phyloP scores from a whole-genome alignment of 2,329 filamentous ascomycete species.

The Venturia nashicola region DNA sequence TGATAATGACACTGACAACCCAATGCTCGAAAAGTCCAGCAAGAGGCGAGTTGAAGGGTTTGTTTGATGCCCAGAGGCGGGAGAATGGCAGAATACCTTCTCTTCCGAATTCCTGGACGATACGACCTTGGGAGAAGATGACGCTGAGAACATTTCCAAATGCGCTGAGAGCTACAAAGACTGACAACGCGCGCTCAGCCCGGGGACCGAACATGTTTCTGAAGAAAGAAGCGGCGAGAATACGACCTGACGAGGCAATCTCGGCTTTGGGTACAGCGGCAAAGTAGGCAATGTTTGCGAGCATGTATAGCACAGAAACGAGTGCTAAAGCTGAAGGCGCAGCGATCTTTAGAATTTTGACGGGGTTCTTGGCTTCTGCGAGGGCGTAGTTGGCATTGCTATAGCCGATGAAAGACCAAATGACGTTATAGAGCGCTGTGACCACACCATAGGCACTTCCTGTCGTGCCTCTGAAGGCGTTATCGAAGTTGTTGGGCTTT shows the following conservation, averaged over 20 bases:
- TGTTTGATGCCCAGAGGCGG: constrained; percentile 53
- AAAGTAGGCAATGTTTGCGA: constrained; percentile 12
- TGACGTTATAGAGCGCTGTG: constrained; percentile 43
- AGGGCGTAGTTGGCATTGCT: constrained; percentile 52
- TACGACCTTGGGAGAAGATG: constrained; percentile 45
- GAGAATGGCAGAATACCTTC: constrained; percentile 57
- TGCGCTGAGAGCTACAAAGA: constrained; percentile 48
- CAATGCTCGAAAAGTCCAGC: constrained; percentile 51
- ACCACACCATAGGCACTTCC: not conserved
- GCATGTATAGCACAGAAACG: constrained; percentile 2
- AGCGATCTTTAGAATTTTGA: constrained; percentile 41
- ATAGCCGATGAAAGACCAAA: constrained; percentile 54
- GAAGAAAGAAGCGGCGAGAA: constrained; percentile 11
- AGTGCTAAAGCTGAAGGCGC: constrained; percentile 42
- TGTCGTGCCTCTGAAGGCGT: constrained; percentile 41
- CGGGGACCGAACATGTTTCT: constrained; percentile 7
- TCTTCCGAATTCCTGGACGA: constrained; percentile 56
- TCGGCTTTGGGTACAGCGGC: constrained; percentile 11
- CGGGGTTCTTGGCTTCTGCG: constrained; percentile 43
- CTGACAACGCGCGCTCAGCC: constrained; percentile 20
- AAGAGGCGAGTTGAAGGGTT: constrained; percentile 51
- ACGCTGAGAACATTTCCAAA: constrained; percentile 51
- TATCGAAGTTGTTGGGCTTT: constrained; percentile 43
- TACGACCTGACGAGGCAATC: constrained; percentile 8
- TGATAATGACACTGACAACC: constrained; percentile 50